These are phyloP conservation scores for Penicillium sp. DNA, from an alignment of 2,329 filamentous ascomycete species.

Conservation along the genomic window DNA sequence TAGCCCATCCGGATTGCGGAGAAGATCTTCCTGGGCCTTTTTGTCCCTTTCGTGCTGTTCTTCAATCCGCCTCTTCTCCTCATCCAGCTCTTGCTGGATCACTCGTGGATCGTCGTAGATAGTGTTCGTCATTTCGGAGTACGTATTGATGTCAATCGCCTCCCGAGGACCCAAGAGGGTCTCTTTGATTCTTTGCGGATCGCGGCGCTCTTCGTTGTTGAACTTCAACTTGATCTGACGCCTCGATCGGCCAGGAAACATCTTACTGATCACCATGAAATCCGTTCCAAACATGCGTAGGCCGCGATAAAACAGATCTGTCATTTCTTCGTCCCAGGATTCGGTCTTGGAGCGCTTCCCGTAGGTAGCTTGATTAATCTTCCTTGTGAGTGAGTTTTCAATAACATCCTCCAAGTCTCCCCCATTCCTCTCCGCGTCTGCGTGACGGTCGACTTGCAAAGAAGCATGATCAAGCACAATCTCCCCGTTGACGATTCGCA, in stretches of 20 bases:
- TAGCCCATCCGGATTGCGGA: slow-evolving; percentile 47
- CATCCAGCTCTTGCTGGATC: slow-evolving; percentile 48
- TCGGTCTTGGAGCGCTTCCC: slow-evolving; percentile 57
- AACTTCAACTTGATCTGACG: slow-evolving; percentile 69
- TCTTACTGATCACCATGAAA: slow-evolving; percentile 66
- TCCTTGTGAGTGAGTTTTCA: slow-evolving; percentile 52
- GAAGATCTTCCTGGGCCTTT: slow-evolving; percentile 47
- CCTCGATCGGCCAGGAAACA: slow-evolving; percentile 64
- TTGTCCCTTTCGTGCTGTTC: slow-evolving; percentile 53
- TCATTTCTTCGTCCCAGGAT: slow-evolving; percentile 62
- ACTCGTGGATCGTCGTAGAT: slow-evolving; percentile 47
- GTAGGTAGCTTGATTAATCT: slow-evolving; percentile 52
- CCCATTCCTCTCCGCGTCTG: slow-evolving; percentile 54
- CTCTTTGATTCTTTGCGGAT: slow-evolving; percentile 58
- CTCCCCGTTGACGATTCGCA: slow-evolving; percentile 62
- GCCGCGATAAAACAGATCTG: slow-evolving; percentile 66
- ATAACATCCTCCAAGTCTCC: slow-evolving; percentile 52
- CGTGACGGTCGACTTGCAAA: slow-evolving; percentile 60
- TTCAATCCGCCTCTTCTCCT: slow-evolving; percentile 52
- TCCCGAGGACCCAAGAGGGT: slow-evolving; percentile 55
- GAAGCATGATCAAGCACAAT: slow-evolving; percentile 60
- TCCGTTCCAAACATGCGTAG: slow-evolving; percentile 68
- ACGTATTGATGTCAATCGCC: slow-evolving; percentile 49
- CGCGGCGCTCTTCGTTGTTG: slow-evolving; percentile 62
- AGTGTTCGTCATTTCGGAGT: slow-evolving; percentile 52